Evolutionary conservation across 2,329 filamentous ascomycete species (phyloP), one percentile per base, ranked within the genome.

Genomic region (Ophiocordyceps camponoti-floridani): DNA sequence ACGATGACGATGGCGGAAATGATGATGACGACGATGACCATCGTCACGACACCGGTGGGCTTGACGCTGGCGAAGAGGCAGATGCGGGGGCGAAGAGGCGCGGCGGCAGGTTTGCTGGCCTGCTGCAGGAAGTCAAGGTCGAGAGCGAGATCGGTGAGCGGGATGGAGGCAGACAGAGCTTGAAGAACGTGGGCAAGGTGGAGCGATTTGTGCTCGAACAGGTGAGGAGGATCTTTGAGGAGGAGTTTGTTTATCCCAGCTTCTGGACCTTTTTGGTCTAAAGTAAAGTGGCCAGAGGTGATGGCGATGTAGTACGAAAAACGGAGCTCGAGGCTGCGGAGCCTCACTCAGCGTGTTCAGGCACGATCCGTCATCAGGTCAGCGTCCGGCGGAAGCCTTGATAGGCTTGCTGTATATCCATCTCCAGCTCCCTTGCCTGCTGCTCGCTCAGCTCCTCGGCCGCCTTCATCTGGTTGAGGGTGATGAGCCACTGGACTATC

Each of bases 141-240:
- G 91, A 98, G 62, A 96, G 89, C 60, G 91, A 98, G 64, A 98
- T 98, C 60, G 91, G 91, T 7, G 82, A 91, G 59, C 79, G 87
- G 51, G 87, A 93, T 55, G 81, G 83, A 48, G 85, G 86, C 26
- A 94, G 91, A 65, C 89, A 95, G 65, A 91, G 89, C 42, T 66
- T 98, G 48, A 96, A 95, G 70, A 98, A 98, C 60, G 89, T 98
- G 43, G 89, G 91, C 47, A 98, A 98, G 69, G 91, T 98, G 47
- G 91, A 98, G 67, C 83, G 86, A 55, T 98, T 98, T 60, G 86
- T 98, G 46, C 70, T 98, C 47, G 89, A 96, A 60, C 89, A 96
- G 63, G 91, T 98, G 49, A 79, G 89, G 58, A 77, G 87, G 56
- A 96, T 98, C 54, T 96, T 98, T 56, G 91, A 98, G 63, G 91